Base-by-base conservation (phyloP, 1,139 yeast genomes). In the Protomyces pachydermus region DNA sequence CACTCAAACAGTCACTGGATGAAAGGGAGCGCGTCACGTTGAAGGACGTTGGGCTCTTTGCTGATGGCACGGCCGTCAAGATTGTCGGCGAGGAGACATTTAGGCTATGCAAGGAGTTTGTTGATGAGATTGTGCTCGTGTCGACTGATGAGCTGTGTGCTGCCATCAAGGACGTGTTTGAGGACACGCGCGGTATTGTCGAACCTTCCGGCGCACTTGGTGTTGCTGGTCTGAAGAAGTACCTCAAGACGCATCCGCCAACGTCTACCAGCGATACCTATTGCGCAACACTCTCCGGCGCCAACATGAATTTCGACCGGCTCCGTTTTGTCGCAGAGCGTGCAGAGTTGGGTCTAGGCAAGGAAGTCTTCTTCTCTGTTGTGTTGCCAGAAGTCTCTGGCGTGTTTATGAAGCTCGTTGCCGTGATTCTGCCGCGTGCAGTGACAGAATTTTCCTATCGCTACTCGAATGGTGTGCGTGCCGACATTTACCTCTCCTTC, bases 21-120 rank as follows among this genome's bases (percentile, higher is more conserved):
- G 72, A 76, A 20, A 81, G 84, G 38, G 76, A 83, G 62, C 82
- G 86, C 69, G 83, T 82, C 14, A 74, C 79, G 1, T 80, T 95
- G 66, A 77, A 80, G 39, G 79, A 81, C 35, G 98, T 91, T 9
- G 99, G 99, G n/a, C 79, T 88, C n/a, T 93, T 93, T 76, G 98
- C 98, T n/a, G 99, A 93, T 75, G 99, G 98, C 72, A 91, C 99
- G n/a, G 97, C 98, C 3, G 99, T 93, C 54, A 88, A 86, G 72
- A 76, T 87, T 12, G 81, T 91, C 38, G 99, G 99, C 65, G 87
- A 86, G 68, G 98, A 95, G 76, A 87, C 96, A 16, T 93, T 90
- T 81, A 81, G 96, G 72, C 81, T 91, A 25, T 85, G 93, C 70
- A 78, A 81, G 69, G 84, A 87, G 57, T 84, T 85, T 65, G 90